A percentile compares a stretch with the other conserved stretches of the same genome.
Evolutionary conservation across 345 rosid genomes (phyloP).

Genomic region (Rubroshorea leprosula): DNA sequence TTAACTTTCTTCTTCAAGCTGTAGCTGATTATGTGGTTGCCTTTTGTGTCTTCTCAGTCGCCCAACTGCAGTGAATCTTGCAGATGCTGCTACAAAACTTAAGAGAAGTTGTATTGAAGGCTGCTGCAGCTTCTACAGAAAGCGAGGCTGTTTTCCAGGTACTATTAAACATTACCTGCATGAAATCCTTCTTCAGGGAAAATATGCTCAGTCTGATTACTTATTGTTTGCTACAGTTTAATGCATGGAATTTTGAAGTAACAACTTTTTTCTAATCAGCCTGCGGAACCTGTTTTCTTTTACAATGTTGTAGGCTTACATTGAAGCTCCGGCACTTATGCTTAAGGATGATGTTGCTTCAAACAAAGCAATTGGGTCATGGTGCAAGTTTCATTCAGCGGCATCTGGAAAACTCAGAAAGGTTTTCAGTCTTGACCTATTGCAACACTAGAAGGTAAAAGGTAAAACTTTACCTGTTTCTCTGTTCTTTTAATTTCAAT

Average conservation of each 20-base stretch:
- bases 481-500: neutral
- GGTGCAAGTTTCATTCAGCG: constrained; percentile 60
- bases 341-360: constrained; percentile 87
- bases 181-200: neutral
- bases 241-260: constrained; percentile 2
- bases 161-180: neutral
- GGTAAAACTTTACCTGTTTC: neutral
- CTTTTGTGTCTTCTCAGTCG: constrained; percentile 46
- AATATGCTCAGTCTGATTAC: neutral
- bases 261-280: neutral
- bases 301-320: constrained; percentile 44
- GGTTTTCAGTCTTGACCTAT: constrained; percentile 73
- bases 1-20: neutral
- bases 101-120: constrained; percentile 50
- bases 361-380: constrained; percentile 77
- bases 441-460: constrained; percentile 94
- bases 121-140: constrained; percentile 33
- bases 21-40: constrained; percentile 9
- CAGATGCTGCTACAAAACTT: constrained; percentile 82
- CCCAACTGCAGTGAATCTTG: constrained; percentile 85
- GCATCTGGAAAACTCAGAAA: constrained; percentile 33
- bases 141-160: constrained; percentile 57
- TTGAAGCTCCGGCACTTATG: constrained; percentile 78
- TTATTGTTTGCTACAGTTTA: neutral
- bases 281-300: constrained; percentile 2